phyloP scores from a whole-genome alignment of 208 protist genomes.

The Trypanosoma platydactyli region DNA sequence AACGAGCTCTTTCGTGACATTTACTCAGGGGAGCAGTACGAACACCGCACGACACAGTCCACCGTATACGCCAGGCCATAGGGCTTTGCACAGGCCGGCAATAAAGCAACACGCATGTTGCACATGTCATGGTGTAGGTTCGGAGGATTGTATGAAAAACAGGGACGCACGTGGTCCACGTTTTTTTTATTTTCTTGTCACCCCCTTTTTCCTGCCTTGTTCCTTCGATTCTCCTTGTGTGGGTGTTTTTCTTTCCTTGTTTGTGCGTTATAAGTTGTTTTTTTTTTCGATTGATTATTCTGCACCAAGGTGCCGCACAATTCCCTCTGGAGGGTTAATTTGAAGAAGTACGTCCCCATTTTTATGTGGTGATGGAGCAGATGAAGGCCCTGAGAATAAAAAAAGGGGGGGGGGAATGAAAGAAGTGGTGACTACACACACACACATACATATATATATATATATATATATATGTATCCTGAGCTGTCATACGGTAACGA shows the following conservation, averaged over 20 bases:
- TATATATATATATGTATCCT: background rate
- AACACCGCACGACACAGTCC: constrained; percentile 82
- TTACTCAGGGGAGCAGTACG: constrained; percentile 83
- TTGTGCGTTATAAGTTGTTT: constrained; percentile 5
- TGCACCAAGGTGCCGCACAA: too few species aligned
- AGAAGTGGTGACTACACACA: too few species aligned
- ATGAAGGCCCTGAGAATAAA: too few species aligned
- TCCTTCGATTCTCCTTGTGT: background rate
- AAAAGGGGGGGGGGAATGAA: too few species aligned
- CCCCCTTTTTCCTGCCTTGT: constrained; percentile 23
- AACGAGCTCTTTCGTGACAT: constrained; percentile 92
- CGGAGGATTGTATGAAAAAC: too few species aligned
- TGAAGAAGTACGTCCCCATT: too few species aligned
- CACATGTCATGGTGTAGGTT: background rate
- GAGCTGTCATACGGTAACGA: background rate
- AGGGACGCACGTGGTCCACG: background rate
- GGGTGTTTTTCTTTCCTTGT: background rate
- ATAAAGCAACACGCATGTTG: background rate
- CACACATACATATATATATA: too few species aligned
- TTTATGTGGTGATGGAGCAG: too few species aligned
- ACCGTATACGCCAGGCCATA: constrained; percentile 71
- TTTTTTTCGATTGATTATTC: constrained; percentile 1
- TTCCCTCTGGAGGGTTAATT: too few species aligned
- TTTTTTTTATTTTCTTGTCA: background rate
- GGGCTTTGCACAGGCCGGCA: background rate